Base-by-base conservation (phyloP, 495 filamentous ascomycete genomes). In the Glarea lozoyensis region DNA sequence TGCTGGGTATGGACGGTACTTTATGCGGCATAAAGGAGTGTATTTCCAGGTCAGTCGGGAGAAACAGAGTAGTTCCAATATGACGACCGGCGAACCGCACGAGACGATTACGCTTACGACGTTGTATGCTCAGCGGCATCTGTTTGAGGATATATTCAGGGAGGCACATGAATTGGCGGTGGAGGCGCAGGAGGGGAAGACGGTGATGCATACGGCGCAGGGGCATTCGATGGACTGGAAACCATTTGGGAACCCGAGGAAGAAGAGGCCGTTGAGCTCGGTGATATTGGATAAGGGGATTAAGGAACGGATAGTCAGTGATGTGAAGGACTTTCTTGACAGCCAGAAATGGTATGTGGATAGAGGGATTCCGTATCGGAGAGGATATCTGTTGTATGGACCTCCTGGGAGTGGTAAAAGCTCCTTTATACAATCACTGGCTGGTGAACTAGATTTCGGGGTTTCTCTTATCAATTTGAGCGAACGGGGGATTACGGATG, bases 391-490 rank as follows among this genome's bases (percentile, higher is more conserved):
- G 29, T 73, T 98, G 3, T 89, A 95, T 56, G 92, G 92, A 0
- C 89, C 90, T 2, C 93, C 92, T 0, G 92, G 92, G 2, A 93
- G 86, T 12, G 92, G 92, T 16, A 98, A 98, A 62, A 95, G 82
- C 51, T 93, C 86, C 1, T 97, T 98, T 59, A 93, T 97, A 37
- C 89, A 95, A 63, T 89, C 93, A 2, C 66, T 98, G 21, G 92
- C 92, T 1, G 93, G 88, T 10, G 79, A 89, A 47, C 62, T 98
- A 40, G 85, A 97, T 55, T 97, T 94, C 62, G 86, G 86, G 52
- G 92, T 98, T 51, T 87, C 89, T 32, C 85, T 96, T 59, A 67
- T 98, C 36, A 96, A 96, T 53, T 72, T 98, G 3, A 94, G 86
- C 58, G 86, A 97, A 63, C 76, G 88, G 2, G 92, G 92, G 10